Conservation (phyloP, 176 grass and related monocot genomes). For the Oryza rufipogon region DNA sequence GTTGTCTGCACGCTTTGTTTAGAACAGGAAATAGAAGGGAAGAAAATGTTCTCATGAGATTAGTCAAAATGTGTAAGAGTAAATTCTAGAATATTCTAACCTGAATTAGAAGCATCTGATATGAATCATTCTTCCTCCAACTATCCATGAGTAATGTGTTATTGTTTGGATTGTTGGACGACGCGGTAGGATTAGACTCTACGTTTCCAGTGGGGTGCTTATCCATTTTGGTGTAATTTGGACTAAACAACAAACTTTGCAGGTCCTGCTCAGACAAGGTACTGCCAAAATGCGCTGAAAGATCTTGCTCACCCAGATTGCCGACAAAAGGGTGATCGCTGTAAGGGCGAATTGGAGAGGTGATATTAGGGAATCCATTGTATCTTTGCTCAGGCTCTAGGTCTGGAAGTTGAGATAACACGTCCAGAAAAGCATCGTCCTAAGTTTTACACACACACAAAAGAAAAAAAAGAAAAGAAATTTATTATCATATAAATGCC, state of each 20-base stretch:
- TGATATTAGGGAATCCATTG: conserved; percentile 41
- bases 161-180: background rate
- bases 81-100: conserved; percentile 17
- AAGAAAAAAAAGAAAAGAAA: background rate
- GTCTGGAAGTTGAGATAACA: conserved; percentile 41
- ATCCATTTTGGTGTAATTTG: conserved; percentile 2
- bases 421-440: conserved; percentile 30
- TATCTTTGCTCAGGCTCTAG: conserved; percentile 35
- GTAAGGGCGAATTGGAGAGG: conserved; percentile 59
- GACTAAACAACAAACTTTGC: conserved; percentile 22
- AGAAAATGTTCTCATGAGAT: background rate
- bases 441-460: background rate
- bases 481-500: background rate
- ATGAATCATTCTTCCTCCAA: background rate
- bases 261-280: conserved; percentile 25
- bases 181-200: background rate
- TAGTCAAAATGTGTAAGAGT: background rate
- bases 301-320: conserved; percentile 25
- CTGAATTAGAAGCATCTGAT: conserved; percentile 26
- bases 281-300: conserved; percentile 23
- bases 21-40: background rate
- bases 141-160: background rate
- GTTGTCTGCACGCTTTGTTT: conserved; percentile 36
- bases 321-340: conserved; percentile 54
- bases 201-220: conserved; percentile 25